Conservation (phyloP, 805 yeast genomes). For the Groenewaldozyma tartarivorans region DNA sequence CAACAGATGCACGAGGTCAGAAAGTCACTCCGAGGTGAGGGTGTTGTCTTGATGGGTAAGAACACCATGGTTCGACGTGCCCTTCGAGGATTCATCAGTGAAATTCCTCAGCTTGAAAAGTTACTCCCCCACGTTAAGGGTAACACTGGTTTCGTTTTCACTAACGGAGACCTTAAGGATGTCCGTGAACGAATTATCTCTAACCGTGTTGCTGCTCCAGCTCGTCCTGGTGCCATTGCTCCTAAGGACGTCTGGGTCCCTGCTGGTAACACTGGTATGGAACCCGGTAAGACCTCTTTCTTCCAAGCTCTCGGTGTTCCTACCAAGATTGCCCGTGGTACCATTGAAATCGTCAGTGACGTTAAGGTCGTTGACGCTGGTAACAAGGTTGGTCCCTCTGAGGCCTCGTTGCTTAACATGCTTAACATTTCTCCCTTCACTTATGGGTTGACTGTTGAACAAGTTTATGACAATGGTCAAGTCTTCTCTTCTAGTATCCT, state of each 20-base stretch:
- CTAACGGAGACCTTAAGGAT: slow-evolving; percentile 87
- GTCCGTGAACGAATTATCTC: slow-evolving; percentile 80
- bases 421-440: slow-evolving; percentile 99
- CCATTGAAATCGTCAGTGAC: slow-evolving; percentile 97
- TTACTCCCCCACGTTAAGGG: slow-evolving; percentile 92
- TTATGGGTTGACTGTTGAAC: slow-evolving; percentile 93
- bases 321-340: slow-evolving; percentile 99
- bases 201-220: slow-evolving; percentile 99
- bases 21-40: slow-evolving; percentile 90
- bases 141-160: slow-evolving; percentile 99
- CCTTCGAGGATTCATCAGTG: slow-evolving; percentile 87
- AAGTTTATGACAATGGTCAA: slow-evolving; percentile 98
- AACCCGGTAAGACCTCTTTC: slow-evolving; percentile 99
- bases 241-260: slow-evolving; percentile 96
- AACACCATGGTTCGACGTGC: slow-evolving; percentile 99
- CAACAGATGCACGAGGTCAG: slow-evolving; percentile 99
- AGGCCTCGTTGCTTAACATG: slow-evolving; percentile 98
- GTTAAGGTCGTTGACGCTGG: slow-evolving; percentile 88
- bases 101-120: slow-evolving; percentile 93
- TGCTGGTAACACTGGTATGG: slow-evolving; percentile 99
- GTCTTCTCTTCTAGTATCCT: slow-evolving; percentile 93
- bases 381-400: slow-evolving; percentile 94
- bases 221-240: slow-evolving; percentile 99
- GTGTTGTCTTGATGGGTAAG: slow-evolving; percentile 98
- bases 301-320: slow-evolving; percentile 99